These are phyloP conservation scores for Pestalotiopsis sp. DNA, from an alignment of 2,329 filamentous ascomycete genomes.

Conservation along the genomic window DNA sequence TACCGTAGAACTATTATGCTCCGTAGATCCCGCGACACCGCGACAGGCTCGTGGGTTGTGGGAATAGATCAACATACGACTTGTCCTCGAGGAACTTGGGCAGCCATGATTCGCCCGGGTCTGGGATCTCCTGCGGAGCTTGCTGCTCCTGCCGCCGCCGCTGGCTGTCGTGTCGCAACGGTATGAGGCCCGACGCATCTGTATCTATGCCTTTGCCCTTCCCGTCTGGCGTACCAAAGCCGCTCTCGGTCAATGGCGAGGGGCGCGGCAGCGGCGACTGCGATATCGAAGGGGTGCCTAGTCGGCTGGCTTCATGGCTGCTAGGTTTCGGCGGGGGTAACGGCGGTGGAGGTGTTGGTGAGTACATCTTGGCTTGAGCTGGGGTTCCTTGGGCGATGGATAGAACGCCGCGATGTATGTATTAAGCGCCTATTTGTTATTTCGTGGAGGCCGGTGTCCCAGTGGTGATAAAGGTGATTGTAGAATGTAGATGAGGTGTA, in stretches of 20 bases:
- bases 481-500: too few relatives aligned
- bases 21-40: background rate
- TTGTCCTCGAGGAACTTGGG: slow-evolving; percentile 79
- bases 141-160: slow-evolving; percentile 32
- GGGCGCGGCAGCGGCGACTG: slow-evolving; percentile 49
- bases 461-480: too few relatives aligned
- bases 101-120: slow-evolving; percentile 76
- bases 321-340: slow-evolving; percentile 73
- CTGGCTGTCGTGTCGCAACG: slow-evolving; percentile 21
- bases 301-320: slow-evolving; percentile 69
- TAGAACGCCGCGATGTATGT: background rate
- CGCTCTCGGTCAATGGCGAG: slow-evolving; percentile 37
- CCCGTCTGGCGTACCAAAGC: slow-evolving; percentile 25
- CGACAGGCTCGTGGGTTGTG: background rate
- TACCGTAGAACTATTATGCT: background rate
- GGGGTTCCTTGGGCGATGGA: background rate
- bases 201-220: slow-evolving; percentile 25
- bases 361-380: slow-evolving; percentile 25
- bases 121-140: slow-evolving; percentile 45
- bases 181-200: slow-evolving; percentile 34
- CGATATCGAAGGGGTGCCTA: slow-evolving; percentile 62
- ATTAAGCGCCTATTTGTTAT: background rate
- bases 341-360: slow-evolving; percentile 61
- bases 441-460: background rate
- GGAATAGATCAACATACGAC: slow-evolving; percentile 56